These are phyloP conservation scores for Nidula microcarpa DNA, from an alignment of 768 basidiomycete species.

Conservation along the genomic window DNA sequence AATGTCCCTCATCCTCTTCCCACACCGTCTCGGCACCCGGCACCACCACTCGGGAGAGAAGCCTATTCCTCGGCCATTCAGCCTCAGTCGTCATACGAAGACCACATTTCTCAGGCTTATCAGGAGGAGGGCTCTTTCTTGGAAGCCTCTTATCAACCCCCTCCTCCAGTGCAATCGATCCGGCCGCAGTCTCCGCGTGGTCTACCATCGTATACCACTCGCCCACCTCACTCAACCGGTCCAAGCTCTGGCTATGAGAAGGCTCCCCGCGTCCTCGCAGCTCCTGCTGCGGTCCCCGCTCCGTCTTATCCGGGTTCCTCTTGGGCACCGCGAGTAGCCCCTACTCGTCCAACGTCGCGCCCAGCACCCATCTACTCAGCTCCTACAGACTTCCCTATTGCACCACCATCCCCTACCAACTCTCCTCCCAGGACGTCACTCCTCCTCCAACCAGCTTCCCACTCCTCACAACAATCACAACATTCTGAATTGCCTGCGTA, in stretches of 20 bases:
- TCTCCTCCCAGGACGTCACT: slow-evolving; percentile 2
- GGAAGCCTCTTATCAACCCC: slow-evolving; percentile 25
- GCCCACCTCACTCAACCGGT: neutral
- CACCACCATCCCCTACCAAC: neutral
- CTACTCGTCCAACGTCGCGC: neutral
- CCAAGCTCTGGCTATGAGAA: neutral
- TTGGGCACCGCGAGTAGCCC: neutral
- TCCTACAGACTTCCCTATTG: neutral
- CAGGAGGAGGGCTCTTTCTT: slow-evolving; percentile 6
- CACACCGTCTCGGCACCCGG: neutral
- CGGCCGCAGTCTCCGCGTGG: slow-evolving; percentile 3
- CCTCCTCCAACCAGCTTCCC: slow-evolving; percentile 2
- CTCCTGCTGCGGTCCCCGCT: neutral
- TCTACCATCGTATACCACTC: neutral
- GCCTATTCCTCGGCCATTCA: neutral
- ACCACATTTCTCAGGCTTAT: neutral
- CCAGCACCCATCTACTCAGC: neutral
- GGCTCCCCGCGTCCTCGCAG: neutral
- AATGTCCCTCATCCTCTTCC: neutral
- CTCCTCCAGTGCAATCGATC: slow-evolving; percentile 13
- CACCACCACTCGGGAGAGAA: neutral
- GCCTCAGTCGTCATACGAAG: neutral
- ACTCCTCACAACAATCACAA: slow-evolving; percentile 6
- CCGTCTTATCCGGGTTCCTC: neutral
- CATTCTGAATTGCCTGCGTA: slow-evolving; percentile 13